Conservation (phyloP, 1,284 basidiomycete species). For the Sphagnurus paluster region DNA sequence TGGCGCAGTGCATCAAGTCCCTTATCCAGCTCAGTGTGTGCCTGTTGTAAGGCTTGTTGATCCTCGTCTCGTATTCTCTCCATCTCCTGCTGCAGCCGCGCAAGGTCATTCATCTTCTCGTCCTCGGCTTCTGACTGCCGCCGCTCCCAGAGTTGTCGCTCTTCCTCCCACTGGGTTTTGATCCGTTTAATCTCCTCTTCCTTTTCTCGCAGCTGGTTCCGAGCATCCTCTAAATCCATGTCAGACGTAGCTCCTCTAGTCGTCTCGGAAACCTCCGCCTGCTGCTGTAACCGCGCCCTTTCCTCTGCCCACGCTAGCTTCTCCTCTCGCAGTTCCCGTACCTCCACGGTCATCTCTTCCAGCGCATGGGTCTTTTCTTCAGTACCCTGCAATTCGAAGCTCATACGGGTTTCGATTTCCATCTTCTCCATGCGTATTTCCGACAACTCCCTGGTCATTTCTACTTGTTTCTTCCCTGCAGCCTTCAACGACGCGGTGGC, state of each 20-base stretch:
- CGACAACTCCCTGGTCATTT: constrained; percentile 60
- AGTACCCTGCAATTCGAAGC: constrained; percentile 62
- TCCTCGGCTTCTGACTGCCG: constrained; percentile 54
- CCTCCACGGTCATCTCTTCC: constrained; percentile 51
- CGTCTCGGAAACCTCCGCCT: constrained; percentile 39
- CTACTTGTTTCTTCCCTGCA: constrained; percentile 60
- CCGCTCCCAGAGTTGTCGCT: constrained; percentile 54
- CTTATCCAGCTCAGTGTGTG: constrained; percentile 49
- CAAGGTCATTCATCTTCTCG: constrained; percentile 48
- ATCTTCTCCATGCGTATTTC: constrained; percentile 63
- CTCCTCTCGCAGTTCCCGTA: constrained; percentile 50
- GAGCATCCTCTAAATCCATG: constrained; percentile 35
- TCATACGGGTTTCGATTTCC: constrained; percentile 60
- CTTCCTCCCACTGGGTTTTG: constrained; percentile 50
- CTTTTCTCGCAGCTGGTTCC: constrained; percentile 41
- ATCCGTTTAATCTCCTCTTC: constrained; percentile 52
- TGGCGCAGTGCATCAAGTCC: constrained; percentile 44
- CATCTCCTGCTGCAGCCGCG: constrained; percentile 46
- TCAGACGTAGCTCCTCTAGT: constrained; percentile 42
- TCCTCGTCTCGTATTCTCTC: constrained; percentile 38
- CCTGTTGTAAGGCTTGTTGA: constrained; percentile 32
- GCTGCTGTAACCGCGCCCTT: constrained; percentile 42
- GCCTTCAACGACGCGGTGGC: constrained; percentile 55
- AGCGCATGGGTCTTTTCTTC: constrained; percentile 62
- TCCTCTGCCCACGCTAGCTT: constrained; percentile 58